A percentile compares a stretch with the other conserved stretches of the same genome.
Evolutionary conservation across 2,329 filamentous ascomycete genomes (phyloP).

Genomic region (Penicillium sp.): DNA sequence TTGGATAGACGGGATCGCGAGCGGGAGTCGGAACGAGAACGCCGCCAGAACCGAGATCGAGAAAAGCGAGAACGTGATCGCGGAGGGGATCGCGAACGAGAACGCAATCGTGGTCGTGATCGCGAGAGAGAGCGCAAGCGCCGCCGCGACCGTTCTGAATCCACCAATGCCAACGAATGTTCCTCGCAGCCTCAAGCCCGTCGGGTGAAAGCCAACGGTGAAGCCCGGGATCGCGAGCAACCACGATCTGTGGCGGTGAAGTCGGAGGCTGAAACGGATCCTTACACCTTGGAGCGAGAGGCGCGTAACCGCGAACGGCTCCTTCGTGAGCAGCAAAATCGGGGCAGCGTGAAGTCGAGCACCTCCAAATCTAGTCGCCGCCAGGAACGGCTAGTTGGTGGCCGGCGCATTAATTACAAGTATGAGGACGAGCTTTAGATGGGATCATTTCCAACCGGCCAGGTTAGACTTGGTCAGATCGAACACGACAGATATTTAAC

Average conservation of each 20-base stretch:
- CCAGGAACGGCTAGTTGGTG: slow-evolving; percentile 34
- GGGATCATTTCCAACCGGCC: not conserved
- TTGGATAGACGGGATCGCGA: slow-evolving; percentile 27
- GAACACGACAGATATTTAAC: not conserved
- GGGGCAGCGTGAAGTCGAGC: slow-evolving; percentile 36
- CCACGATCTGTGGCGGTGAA: slow-evolving; percentile 19
- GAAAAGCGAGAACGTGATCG: slow-evolving; percentile 37
- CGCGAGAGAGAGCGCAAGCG: slow-evolving; percentile 47
- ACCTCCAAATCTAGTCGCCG: slow-evolving; percentile 33
- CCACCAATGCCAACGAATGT: slow-evolving; percentile 30
- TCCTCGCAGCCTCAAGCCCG: slow-evolving; percentile 39
- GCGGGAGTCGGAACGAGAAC: slow-evolving; percentile 26
- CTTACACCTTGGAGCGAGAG: slow-evolving; percentile 74
- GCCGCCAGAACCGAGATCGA: slow-evolving; percentile 36
- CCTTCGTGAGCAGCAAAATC: slow-evolving; percentile 66
- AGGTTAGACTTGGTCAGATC: not conserved
- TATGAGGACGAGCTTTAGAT: slow-evolving; percentile 49
- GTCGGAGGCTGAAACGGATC: slow-evolving; percentile 57
- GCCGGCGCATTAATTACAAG: slow-evolving; percentile 50
- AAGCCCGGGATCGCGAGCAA: slow-evolving; percentile 27
- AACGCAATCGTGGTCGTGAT: slow-evolving; percentile 31
- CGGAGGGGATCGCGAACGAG: slow-evolving; percentile 28
- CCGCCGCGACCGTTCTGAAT: slow-evolving; percentile 44
- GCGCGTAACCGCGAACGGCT: slow-evolving; percentile 63
- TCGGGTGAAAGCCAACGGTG: slow-evolving; percentile 38